These are phyloP conservation scores for Marasmius oreades DNA, from an alignment of 1,284 basidiomycete species.

Conservation along the genomic window DNA sequence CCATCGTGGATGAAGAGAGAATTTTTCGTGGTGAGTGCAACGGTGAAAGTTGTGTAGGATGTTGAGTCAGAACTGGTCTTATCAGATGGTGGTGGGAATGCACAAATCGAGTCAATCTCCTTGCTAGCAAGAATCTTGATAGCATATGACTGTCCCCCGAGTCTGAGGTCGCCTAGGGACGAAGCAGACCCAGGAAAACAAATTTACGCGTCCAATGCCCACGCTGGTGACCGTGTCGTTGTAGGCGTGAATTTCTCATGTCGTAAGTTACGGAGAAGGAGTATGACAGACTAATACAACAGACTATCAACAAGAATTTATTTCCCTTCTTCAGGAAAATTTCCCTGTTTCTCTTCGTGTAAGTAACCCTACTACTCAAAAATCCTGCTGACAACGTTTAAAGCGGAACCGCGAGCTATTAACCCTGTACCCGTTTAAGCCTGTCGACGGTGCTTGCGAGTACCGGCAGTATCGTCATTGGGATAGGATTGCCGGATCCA, in stretches of 20 bases:
- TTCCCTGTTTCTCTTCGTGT: too few species aligned
- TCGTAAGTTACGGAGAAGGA: too few species aligned
- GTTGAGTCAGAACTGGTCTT: conserved; percentile 12
- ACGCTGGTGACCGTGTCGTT: too few species aligned
- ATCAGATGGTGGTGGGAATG: conserved; percentile 16
- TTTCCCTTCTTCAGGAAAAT: too few species aligned
- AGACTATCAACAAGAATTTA: too few species aligned
- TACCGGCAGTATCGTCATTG: background rate
- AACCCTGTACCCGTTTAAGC: background rate
- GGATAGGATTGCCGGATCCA: background rate
- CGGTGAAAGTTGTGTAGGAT: conserved; percentile 1
- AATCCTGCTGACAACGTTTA: too few species aligned
- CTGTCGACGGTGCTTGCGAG: background rate
- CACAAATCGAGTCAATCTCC: conserved; percentile 12
- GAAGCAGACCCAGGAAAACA: background rate
- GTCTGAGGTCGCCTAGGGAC: background rate
- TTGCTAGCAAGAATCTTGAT: conserved; percentile 4
- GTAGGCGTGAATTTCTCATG: too few species aligned
- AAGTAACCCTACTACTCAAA: too few species aligned
- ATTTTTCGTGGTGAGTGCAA: conserved; percentile 2
- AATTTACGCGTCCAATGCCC: too few species aligned
- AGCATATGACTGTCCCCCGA: conserved; percentile 8
- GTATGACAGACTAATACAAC: too few species aligned
- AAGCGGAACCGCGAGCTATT: too few species aligned
- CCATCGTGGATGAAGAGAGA: conserved; percentile 23